Conservation (phyloP, 2,329 filamentous ascomycete species). For the Trichoderma sp. region DNA sequence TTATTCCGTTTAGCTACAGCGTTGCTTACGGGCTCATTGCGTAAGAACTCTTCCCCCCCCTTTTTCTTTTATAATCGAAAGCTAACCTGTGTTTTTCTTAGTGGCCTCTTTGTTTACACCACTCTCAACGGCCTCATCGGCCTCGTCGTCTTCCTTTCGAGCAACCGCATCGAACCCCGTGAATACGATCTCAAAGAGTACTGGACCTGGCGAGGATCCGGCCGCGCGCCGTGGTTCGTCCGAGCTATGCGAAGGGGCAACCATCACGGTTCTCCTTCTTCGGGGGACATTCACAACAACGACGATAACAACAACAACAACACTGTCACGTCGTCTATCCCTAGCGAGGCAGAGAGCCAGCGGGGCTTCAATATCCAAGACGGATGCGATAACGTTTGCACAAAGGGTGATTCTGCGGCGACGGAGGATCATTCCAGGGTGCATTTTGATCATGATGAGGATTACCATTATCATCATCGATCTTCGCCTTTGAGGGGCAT, state of each 20-base stretch:
- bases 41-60: slow-evolving; percentile 38
- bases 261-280: background rate
- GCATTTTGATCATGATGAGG: slow-evolving; percentile 25
- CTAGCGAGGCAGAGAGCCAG: slow-evolving; percentile 19
- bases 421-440: slow-evolving; percentile 19
- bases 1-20: slow-evolving; percentile 77
- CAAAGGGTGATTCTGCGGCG: slow-evolving; percentile 24
- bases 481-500: background rate
- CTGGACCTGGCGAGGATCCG: slow-evolving; percentile 52
- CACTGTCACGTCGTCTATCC: background rate
- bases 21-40: slow-evolving; percentile 75
- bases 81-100: slow-evolving; percentile 24
- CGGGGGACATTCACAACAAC: background rate
- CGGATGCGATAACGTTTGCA: slow-evolving; percentile 20
- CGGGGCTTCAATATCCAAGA: slow-evolving; percentile 5
- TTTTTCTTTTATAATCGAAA: background rate
- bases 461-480: background rate
- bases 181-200: slow-evolving; percentile 56
- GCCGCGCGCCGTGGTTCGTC: slow-evolving; percentile 47
- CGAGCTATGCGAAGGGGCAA: slow-evolving; percentile 33
- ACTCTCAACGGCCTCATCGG: slow-evolving; percentile 48
- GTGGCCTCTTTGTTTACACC: slow-evolving; percentile 53
- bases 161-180: slow-evolving; percentile 44
- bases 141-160: slow-evolving; percentile 42
- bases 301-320: background rate